Conservation (phyloP, 768 basidiomycete species). For the Termitomyces sp. region DNA sequence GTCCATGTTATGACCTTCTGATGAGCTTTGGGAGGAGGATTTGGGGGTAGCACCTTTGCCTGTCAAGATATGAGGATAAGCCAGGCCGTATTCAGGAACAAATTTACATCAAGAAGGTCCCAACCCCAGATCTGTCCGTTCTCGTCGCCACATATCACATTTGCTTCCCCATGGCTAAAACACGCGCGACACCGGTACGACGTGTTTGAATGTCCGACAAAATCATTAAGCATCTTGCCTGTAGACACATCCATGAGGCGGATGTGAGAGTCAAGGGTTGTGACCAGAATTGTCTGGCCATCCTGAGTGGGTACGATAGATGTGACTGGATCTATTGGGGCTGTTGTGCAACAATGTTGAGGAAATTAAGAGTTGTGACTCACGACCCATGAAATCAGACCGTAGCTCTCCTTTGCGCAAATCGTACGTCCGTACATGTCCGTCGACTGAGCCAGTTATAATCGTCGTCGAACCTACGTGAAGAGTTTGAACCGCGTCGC, state of each 20-base stretch:
- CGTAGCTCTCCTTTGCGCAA: conserved; percentile 89
- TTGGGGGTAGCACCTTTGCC: conserved; percentile 68
- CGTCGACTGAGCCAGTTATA: conserved; percentile 85
- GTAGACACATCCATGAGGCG: conserved; percentile 81
- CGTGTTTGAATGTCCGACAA: conserved; percentile 69
- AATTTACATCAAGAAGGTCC: conserved; percentile 82
- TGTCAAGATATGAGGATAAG: conserved; percentile 24
- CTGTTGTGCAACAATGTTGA: conserved; percentile 3
- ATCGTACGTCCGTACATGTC: conserved; percentile 90
- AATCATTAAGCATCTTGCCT: conserved; percentile 84
- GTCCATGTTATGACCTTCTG: conserved; percentile 88
- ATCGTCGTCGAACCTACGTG: conserved; percentile 65
- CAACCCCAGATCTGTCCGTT: conserved; percentile 87
- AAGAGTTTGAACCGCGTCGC: conserved; percentile 81
- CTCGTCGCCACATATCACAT: conserved; percentile 86
- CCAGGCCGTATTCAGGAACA: conserved; percentile 1
- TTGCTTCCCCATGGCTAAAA: conserved; percentile 82
- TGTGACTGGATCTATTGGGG: conserved; percentile 73
- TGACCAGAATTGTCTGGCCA: conserved; percentile 73
- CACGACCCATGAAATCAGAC: conserved; percentile 88
- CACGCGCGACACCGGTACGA: conserved; percentile 78
- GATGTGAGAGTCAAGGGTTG: conserved; percentile 80
- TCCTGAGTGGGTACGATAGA: conserved; percentile 80
- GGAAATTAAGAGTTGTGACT: conserved; percentile 26
- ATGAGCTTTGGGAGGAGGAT: conserved; percentile 76